Base-by-base conservation (phyloP, 2,329 filamentous ascomycete species). In the Penicillium sp. region DNA sequence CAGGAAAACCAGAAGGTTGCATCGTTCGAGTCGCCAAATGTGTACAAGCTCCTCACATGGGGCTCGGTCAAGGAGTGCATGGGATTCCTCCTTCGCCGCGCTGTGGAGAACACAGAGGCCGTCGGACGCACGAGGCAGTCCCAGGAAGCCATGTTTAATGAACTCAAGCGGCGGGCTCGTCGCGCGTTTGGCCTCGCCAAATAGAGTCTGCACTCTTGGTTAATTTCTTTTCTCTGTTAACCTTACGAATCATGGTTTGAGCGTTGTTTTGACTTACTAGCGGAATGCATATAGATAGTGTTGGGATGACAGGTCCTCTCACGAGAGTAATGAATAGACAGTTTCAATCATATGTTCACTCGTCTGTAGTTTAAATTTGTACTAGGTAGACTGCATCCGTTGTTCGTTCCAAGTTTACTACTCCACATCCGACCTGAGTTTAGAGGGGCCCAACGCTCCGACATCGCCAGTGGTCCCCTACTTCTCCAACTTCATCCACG, bases 31-130 rank as follows among this genome's bases (percentile, higher is more conserved):
- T 67, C 73, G 7, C 82, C 83, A 26, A 81, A 79, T 65, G 84
- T 86, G 5, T 86, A 83, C 75, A 88, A 88, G 76, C 83, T 83
- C 66, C 79, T 86, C 65, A 83, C 84, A 9, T 88, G 86, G 86
- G 86, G 86, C 1, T 84, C 81, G 0, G 84, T 85, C 61, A 80
- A 81, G 61, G 84, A 88, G 72, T 88, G 86, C 69, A 78, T 88
- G 75, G 85, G 86, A 65, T 89, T 87, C 68, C 66, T 82, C 51
- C 79, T 91, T 38, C 80, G 90, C 46, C 83, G 90, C 19, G 89
- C 89, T 23, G 83, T 92, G 51, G 91, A 93, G 82, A 93, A 93
- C 72, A 85, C 84, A 67, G 87, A 89, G 76, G 86, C 86, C 5
- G 84, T 86, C 49, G 76, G 79, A 19, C 75, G 87, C 59, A 88